Percentiles rank a stretch among this genome's conserved stretches.
Evolutionary conservation across 2,329 filamentous ascomycete species (phyloP).

Genomic region (Nigrograna mackinnonii): DNA sequence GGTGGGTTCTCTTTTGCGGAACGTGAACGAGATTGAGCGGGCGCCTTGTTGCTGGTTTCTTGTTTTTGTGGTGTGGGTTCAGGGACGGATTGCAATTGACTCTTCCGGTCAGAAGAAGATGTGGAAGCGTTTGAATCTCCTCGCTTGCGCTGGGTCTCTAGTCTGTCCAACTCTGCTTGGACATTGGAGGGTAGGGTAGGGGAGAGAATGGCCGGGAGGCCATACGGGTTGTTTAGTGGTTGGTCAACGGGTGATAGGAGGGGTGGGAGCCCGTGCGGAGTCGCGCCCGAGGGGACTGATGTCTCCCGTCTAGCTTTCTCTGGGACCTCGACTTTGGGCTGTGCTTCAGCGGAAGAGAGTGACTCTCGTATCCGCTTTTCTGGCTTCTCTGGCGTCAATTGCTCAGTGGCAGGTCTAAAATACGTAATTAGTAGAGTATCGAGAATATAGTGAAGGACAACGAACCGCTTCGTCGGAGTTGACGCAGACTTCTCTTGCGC

Average conservation of each 20-base stretch:
- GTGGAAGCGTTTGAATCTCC: conserved; percentile 38
- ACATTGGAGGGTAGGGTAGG: conserved; percentile 61
- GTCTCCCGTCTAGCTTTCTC: conserved; percentile 37
- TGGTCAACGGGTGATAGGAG: conserved; percentile 44
- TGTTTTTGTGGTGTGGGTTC: conserved; percentile 19
- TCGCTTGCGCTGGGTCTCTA: conserved; percentile 40
- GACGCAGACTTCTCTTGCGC: conserved; percentile 14
- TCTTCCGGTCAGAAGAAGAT: conserved; percentile 36
- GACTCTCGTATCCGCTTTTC: conserved; percentile 16
- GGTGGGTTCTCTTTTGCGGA: conserved; percentile 32
- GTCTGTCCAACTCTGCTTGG: conserved; percentile 54
- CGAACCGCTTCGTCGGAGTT: conserved; percentile 24
- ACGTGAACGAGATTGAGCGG: conserved; percentile 24
- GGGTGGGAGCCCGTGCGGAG: conserved; percentile 42
- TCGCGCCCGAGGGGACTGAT: conserved; percentile 29
- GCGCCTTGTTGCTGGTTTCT: conserved; percentile 22
- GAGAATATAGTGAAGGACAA: not conserved
- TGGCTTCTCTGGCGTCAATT: conserved; percentile 18
- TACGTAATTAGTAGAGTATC: conserved; percentile 15
- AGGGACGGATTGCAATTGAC: conserved; percentile 25
- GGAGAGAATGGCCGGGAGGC: conserved; percentile 59
- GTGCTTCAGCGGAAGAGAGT: conserved; percentile 6
- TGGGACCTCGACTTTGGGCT: conserved; percentile 37
- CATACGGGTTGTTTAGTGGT: conserved; percentile 43
- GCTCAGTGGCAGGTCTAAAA: conserved; percentile 19